Conservation (phyloP, 331 rosid species). For the Malus hybrid region DNA sequence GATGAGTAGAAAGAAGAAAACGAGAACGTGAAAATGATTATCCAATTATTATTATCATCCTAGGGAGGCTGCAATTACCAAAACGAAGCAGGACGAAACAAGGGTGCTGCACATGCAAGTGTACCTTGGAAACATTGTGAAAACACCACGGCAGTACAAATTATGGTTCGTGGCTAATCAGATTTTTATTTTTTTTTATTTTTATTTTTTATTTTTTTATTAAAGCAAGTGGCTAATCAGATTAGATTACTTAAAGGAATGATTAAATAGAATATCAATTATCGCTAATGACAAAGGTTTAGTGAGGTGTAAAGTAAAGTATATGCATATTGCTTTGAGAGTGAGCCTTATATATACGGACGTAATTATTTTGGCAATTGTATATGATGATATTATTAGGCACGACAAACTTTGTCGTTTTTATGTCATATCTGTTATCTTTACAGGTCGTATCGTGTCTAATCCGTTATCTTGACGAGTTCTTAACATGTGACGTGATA, state of each 20-base stretch:
- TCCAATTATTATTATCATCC: not conserved
- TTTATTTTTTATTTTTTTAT: no score
- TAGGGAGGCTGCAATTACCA: not conserved
- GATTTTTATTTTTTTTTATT: no score
- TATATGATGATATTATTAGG: not conserved
- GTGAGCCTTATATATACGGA: not conserved
- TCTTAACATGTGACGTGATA: no score
- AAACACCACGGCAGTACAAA: not conserved
- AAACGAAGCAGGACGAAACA: not conserved
- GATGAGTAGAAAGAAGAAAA: not conserved
- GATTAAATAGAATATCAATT: not conserved
- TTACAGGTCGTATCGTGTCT: no score
- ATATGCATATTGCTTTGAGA: not conserved
- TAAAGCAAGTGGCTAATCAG: not conserved
- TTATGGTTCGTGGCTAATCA: not conserved
- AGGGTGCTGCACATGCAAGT: slow-evolving; percentile 2
- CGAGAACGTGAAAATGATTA: not conserved
- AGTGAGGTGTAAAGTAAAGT: slow-evolving; percentile 2
- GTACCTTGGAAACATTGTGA: not conserved
- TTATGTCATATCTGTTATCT: no score
- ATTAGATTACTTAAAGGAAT: not conserved
- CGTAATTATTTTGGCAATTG: not conserved
- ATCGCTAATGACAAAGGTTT: not conserved
- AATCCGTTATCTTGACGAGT: no score
- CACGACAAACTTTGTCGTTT: no score